These are phyloP conservation scores for Epichloe uncinata DNA, from an alignment of 2,329 filamentous ascomycete species.

Conservation along the genomic window DNA sequence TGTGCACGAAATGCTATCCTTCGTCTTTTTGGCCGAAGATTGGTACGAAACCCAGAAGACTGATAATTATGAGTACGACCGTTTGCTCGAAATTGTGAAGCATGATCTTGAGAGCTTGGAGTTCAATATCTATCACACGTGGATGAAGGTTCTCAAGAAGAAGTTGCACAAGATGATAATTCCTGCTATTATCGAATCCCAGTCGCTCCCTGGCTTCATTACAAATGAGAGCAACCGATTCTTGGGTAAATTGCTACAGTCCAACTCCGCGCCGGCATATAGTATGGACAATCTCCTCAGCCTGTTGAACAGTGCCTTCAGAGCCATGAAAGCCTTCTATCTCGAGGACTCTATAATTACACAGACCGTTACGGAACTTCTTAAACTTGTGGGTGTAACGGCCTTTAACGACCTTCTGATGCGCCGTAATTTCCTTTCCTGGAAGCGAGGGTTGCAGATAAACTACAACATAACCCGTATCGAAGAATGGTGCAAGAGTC, in stretches of 20 bases:
- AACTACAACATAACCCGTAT: slow-evolving; percentile 99
- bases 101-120: slow-evolving; percentile 96
- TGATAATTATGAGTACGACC: slow-evolving; percentile 98
- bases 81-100: slow-evolving; percentile 95
- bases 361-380: slow-evolving; percentile 86
- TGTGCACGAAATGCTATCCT: slow-evolving; percentile 98
- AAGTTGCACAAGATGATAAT: slow-evolving; percentile 99
- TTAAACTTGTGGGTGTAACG: slow-evolving; percentile 87
- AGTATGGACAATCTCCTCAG: slow-evolving; percentile 99
- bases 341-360: slow-evolving; percentile 92
- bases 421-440: slow-evolving; percentile 95
- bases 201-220: slow-evolving; percentile 94
- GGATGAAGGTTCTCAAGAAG: slow-evolving; percentile 99
- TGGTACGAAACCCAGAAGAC: slow-evolving; percentile 99
- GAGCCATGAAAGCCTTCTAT: slow-evolving; percentile 98
- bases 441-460: slow-evolving; percentile 98
- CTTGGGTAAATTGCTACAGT: slow-evolving; percentile 88
- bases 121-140: slow-evolving; percentile 99
- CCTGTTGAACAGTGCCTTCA: slow-evolving; percentile 91
- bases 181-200: slow-evolving; percentile 95
- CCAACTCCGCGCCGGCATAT: slow-evolving; percentile 84
- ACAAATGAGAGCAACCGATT: slow-evolving; percentile 98
- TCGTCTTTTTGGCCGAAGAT: slow-evolving; percentile 96
- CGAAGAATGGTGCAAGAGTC: slow-evolving; percentile 99
- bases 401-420: slow-evolving; percentile 97